Evolutionary conservation across 352 stramenopile genomes (phyloP).

Genomic region (Phytophthora constricta): DNA sequence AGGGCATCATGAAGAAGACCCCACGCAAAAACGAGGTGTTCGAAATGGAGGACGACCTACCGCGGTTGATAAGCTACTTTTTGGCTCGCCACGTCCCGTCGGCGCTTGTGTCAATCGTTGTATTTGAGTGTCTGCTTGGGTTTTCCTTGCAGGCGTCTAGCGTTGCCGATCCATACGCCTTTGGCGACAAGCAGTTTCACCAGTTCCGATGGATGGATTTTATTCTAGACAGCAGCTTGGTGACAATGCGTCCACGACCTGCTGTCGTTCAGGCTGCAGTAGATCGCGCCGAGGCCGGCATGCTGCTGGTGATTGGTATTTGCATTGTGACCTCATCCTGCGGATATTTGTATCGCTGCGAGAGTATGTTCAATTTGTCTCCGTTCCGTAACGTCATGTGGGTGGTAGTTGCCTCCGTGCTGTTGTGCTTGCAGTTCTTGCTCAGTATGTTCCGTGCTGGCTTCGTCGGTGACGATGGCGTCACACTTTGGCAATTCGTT

Average conservation of each 20-base stretch:
- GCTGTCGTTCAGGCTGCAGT: conserved; percentile 56
- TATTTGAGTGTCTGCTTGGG: conserved; percentile 76
- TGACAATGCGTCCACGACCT: conserved; percentile 59
- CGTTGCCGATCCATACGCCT: conserved; percentile 8
- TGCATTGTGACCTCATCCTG: conserved; percentile 75
- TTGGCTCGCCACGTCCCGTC: conserved; percentile 75
- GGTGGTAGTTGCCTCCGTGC: conserved; percentile 40
- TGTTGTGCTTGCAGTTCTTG: conserved; percentile 59
- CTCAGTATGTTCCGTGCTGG: conserved; percentile 54
- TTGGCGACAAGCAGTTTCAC: conserved; percentile 29
- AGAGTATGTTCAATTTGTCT: conserved; percentile 72
- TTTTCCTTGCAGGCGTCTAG: conserved; percentile 62
- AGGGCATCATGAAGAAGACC: conserved; percentile 84
- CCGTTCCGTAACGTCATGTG: conserved; percentile 80
- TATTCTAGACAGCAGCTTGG: conserved; percentile 52
- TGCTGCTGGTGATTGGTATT: conserved; percentile 74
- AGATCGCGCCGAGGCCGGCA: conserved; percentile 75
- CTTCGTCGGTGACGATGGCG: conserved; percentile 54
- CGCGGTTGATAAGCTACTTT: conserved; percentile 72
- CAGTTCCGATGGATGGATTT: conserved; percentile 72
- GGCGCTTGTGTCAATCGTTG: conserved; percentile 55
- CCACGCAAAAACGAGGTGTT: conserved; percentile 86
- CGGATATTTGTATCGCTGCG: conserved; percentile 78
- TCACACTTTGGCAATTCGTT: conserved; percentile 58
- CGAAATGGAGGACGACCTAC: conserved; percentile 63